phyloP scores from a whole-genome alignment of 176 grass and related monocot species.

The Echinochloa phyllopogon region DNA sequence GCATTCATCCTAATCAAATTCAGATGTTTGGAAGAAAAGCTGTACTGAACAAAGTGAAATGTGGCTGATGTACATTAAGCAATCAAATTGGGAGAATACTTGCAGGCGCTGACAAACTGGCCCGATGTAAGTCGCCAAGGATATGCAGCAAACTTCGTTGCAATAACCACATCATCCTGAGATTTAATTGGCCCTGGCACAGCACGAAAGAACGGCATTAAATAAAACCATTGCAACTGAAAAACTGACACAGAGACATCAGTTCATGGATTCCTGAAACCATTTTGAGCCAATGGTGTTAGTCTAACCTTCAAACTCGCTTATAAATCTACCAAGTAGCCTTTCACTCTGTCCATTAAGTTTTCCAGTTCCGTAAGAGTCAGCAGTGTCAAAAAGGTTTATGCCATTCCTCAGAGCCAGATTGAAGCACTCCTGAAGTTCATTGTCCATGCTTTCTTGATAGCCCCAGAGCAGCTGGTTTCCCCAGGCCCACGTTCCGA shows the following conservation, averaged over 20 bases:
- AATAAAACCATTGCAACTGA: neutral
- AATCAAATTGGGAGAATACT: conserved; percentile 73
- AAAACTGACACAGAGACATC: neutral
- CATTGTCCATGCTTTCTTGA: conserved; percentile 81
- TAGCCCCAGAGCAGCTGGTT: conserved; percentile 94
- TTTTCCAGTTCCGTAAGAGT: conserved; percentile 89
- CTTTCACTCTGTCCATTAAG: conserved; percentile 88
- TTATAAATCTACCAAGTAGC: conserved; percentile 86
- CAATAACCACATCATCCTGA: conserved; percentile 75
- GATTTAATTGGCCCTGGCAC: conserved; percentile 54
- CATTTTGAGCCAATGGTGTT: neutral
- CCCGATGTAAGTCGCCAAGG: conserved; percentile 92
- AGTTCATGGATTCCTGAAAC: neutral
- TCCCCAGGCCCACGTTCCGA: conserved; percentile 97
- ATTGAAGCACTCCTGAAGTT: conserved; percentile 81
- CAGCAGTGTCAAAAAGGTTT: conserved; percentile 92
- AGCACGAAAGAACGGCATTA: neutral
- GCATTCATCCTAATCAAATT: neutral
- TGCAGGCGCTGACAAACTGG: conserved; percentile 98
- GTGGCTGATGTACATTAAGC: conserved; percentile 50
- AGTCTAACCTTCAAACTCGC: conserved; percentile 61
- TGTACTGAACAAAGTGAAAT: conserved; percentile 28
- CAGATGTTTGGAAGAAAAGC: neutral
- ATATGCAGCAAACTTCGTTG: conserved; percentile 96
- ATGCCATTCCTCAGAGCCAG: conserved; percentile 81